Percentiles rank a stretch among this genome's conserved stretches.
These are phyloP conservation scores for Ajuga chamaepitys DNA, from an alignment of 257 asterid genomes.

Conservation along the genomic window DNA sequence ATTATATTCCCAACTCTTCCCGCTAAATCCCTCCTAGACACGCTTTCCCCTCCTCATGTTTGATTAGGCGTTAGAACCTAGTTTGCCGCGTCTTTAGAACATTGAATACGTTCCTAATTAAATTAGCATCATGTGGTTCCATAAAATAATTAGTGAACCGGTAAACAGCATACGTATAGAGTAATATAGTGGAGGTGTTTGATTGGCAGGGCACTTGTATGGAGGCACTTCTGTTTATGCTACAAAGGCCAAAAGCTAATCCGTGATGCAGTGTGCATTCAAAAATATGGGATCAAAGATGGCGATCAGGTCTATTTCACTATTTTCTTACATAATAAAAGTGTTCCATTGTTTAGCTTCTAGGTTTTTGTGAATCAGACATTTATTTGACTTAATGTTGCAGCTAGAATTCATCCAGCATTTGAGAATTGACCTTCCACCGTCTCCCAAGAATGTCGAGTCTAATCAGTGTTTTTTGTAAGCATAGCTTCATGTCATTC, in stretches of 20 bases:
- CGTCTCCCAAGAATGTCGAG: conserved; percentile 16
- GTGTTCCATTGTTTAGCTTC: not conserved
- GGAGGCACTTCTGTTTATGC: conserved; percentile 60
- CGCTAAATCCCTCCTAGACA: too few relatives aligned
- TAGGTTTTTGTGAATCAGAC: too few relatives aligned
- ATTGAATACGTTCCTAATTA: not conserved
- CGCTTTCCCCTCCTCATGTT: too few relatives aligned
- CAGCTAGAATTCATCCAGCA: conserved; percentile 57
- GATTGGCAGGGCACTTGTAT: conserved; percentile 42
- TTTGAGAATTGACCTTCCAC: conserved; percentile 30
- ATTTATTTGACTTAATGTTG: not conserved
- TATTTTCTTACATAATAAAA: not conserved
- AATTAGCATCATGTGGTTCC: not conserved
- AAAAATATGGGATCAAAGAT: conserved; percentile 43
- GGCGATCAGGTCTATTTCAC: conserved; percentile 44
- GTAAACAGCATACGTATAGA: not conserved
- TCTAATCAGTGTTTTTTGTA: conserved; percentile 21
- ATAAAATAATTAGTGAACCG: not conserved
- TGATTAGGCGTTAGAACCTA: too few relatives aligned
- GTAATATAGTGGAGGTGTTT: not conserved
- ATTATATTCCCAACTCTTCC: too few relatives aligned
- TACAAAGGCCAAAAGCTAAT: conserved; percentile 38
- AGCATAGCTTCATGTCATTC: conserved; percentile 1
- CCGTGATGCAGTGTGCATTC: conserved; percentile 30
- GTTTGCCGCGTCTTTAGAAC: too few relatives aligned